These are phyloP conservation scores for Sporothrix inflata DNA, from an alignment of 2,329 filamentous ascomycete genomes.

Conservation along the genomic window DNA sequence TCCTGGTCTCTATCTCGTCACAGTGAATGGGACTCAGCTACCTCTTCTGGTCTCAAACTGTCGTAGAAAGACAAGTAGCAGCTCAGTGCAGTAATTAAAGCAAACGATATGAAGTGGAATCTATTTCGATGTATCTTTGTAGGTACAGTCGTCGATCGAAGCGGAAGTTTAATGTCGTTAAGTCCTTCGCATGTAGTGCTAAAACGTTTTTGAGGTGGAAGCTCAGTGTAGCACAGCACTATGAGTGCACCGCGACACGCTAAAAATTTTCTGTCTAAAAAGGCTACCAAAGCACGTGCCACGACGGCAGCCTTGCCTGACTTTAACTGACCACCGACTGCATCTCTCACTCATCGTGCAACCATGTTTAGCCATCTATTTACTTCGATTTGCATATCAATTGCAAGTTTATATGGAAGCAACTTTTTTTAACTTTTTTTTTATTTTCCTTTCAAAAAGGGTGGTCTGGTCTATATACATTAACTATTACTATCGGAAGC, in stretches of 20 bases:
- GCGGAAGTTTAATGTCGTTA: background rate
- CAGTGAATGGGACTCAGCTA: background rate
- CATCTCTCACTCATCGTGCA: background rate
- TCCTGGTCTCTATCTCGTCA: background rate
- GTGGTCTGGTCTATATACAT: conserved; percentile 33
- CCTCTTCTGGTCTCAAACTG: background rate
- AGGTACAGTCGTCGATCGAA: background rate
- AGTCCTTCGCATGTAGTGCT: no score
- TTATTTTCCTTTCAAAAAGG: conserved; percentile 27
- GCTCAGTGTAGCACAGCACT: background rate
- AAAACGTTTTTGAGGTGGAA: background rate
- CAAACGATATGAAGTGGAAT: background rate
- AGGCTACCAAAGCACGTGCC: conserved; percentile 2
- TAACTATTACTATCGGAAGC: conserved; percentile 33
- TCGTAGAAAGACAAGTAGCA: background rate
- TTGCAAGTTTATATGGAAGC: background rate
- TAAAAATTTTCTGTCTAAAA: conserved; percentile 7
- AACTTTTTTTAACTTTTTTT: conserved; percentile 13
- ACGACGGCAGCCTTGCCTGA: background rate
- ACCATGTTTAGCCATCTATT: no score
- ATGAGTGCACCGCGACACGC: background rate
- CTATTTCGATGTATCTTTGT: background rate
- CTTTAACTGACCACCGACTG: background rate
- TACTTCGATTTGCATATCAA: no score
- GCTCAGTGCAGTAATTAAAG: background rate